Base-by-base conservation (phyloP, 2,329 filamentous ascomycete species). In the Aspergillus fumigatus region DNA sequence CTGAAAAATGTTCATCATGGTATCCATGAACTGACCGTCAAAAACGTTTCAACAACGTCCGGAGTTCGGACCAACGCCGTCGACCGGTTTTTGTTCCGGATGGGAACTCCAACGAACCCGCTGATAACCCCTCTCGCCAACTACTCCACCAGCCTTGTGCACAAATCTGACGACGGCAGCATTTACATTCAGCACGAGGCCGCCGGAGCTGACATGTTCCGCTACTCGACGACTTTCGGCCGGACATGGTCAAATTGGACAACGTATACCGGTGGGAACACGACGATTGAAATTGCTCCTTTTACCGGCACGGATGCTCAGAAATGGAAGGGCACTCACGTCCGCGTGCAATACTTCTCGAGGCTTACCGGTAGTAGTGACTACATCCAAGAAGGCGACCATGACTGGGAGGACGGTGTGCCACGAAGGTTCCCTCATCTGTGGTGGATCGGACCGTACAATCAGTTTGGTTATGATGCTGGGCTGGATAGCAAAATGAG, bases 341-440 rank as follows among this genome's bases (percentile, higher is more conserved):
- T 87, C 38, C 78, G 80, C 23, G 77, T 86, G 19, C 82, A 87
- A 62, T 88, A 87, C 66, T 88, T 80, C 79, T 84, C 78, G 64
- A 75, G 77, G 51, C 70, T 81, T 51, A 76, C 81, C n/a, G 83
- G 83, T 3, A 86, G 83, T 59, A 84, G 82, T 63, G 77, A 79
- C 57, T 82, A 85, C 61, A 68, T 83, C 11, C 82, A 87, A 65
- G 80, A 87, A 61, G 81, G 79, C 40, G 84, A 87, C 68, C 61
- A 79, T 11, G 73, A 69, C 21, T 73, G 73, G 48, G 70, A 73
- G 27, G 68, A 70, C 43, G 62, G 65, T 2, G 66, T 72, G 5
- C 70, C 76, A 4, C 75, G 84, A 48, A 77, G 81, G 23, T 84
- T 83, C 65, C 85, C 85, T 3, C 84, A 87, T 66, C 68, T 87